A percentile compares a stretch with the other conserved stretches of the same genome.
Conservation (phyloP, 768 basidiomycete species). For the Phaeolepiota aurea region DNA sequence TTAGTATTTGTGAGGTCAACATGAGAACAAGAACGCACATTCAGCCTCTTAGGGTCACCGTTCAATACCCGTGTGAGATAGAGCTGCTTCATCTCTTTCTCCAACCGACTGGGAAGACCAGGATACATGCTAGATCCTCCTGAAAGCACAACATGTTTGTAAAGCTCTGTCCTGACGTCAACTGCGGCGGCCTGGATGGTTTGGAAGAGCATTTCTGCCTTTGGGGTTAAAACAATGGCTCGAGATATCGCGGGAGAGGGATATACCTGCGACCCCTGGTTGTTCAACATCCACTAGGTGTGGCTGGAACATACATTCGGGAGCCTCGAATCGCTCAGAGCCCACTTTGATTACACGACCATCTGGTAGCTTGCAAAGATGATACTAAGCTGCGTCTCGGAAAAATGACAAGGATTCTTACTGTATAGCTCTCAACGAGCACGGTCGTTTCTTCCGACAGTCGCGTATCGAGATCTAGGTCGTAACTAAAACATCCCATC, state of each 20-base stretch:
- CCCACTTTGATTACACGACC: conserved; percentile 96
- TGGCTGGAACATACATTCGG: conserved; percentile 99
- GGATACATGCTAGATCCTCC: conserved; percentile 99
- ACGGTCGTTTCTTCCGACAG: conserved; percentile 95
- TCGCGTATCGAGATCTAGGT: conserved; percentile 90
- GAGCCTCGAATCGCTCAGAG: conserved; percentile 96
- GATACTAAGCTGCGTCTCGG: conserved; percentile 5
- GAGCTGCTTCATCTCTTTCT: conserved; percentile 99
- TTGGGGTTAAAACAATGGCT: neutral
- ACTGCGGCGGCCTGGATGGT: conserved; percentile 90
- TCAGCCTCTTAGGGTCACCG: conserved; percentile 76
- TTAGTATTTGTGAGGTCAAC: neutral
- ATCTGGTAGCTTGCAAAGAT: conserved; percentile 66
- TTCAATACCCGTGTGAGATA: conserved; percentile 86
- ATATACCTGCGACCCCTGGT: conserved; percentile 85
- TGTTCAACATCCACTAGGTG: conserved; percentile 96
- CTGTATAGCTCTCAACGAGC: conserved; percentile 93
- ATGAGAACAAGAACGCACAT: conserved; percentile 44
- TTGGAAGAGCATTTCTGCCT: conserved; percentile 87
- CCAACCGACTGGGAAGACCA: conserved; percentile 90
- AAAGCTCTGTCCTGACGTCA: conserved; percentile 83
- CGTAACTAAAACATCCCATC: conserved; percentile 51
- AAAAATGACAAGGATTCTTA: conserved; percentile 23
- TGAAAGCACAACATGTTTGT: conserved; percentile 96
- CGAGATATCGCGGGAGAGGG: neutral